A percentile compares a stretch with the other conserved stretches of the same genome.
These are phyloP conservation scores for Aureobasidium lini DNA, from an alignment of 2,329 filamentous ascomycete species.

Conservation along the genomic window DNA sequence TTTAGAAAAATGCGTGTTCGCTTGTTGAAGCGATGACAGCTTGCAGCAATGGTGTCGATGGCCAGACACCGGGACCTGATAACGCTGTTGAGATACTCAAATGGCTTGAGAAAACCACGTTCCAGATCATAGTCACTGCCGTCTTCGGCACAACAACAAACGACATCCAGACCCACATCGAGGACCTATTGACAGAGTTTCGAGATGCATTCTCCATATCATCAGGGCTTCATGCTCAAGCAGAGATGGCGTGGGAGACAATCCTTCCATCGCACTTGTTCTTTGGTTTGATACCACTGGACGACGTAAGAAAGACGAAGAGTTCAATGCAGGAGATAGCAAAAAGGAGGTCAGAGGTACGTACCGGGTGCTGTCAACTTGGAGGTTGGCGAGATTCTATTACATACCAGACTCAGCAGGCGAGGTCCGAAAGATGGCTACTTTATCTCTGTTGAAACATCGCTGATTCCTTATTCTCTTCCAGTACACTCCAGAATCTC, in stretches of 20 bases:
- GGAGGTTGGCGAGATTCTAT: background rate
- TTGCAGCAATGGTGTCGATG: background rate
- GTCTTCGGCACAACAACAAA: background rate
- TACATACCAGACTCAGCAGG: background rate
- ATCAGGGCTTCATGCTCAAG: background rate
- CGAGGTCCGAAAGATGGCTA: too few relatives aligned
- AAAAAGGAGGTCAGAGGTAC: background rate
- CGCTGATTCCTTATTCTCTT: background rate
- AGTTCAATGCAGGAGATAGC: background rate
- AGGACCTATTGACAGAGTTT: background rate
- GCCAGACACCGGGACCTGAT: background rate
- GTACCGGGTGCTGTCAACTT: background rate
- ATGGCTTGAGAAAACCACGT: background rate
- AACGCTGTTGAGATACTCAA: background rate
- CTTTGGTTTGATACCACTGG: background rate
- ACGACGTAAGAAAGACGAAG: background rate
- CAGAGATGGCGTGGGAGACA: conserved; percentile 5
- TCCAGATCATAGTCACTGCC: background rate
- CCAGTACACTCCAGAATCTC: background rate
- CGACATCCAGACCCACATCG: background rate
- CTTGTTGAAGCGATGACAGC: background rate
- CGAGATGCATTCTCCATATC: conserved; percentile 4
- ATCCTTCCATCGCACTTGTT: conserved; percentile 2
- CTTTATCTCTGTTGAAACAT: too few relatives aligned
- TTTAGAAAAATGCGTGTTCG: background rate